Percentiles rank a stretch among this genome's conserved stretches.
Evolutionary conservation across 2,329 filamentous ascomycete species (phyloP).

Genomic region (Stemphylium lycopersici): DNA sequence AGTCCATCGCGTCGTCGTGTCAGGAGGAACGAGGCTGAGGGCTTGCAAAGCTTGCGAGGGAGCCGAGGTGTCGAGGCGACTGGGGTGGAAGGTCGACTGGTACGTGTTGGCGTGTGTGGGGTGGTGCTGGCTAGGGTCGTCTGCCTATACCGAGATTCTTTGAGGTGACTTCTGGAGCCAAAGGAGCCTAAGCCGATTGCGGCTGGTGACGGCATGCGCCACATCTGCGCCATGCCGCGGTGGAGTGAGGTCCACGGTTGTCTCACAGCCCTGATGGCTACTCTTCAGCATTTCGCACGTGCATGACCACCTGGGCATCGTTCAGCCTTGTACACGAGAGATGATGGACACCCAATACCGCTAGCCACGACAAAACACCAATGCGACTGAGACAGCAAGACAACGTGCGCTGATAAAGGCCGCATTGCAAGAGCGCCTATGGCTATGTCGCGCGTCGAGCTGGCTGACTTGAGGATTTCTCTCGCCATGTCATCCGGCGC

Average conservation of each 20-base stretch:
- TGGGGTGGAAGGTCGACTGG: conserved; percentile 17
- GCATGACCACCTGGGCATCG: neutral
- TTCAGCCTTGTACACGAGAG: conserved; percentile 12
- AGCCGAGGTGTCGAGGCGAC: conserved; percentile 26
- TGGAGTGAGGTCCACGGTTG: neutral
- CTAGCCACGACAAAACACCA: neutral
- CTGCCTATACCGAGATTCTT: conserved; percentile 25
- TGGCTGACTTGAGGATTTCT: neutral
- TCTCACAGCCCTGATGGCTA: neutral
- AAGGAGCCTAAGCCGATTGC: conserved; percentile 13
- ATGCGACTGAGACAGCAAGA: neutral
- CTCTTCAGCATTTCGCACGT: neutral
- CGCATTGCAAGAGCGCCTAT: conserved; percentile 7
- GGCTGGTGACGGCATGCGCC: conserved; percentile 15
- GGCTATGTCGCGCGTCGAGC: conserved; percentile 11
- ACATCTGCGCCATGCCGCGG: conserved; percentile 19
- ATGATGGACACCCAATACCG: neutral
- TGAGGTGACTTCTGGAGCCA: conserved; percentile 22
- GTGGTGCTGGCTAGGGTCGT: conserved; percentile 18
- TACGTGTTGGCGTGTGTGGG: conserved; percentile 29
- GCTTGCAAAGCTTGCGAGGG: conserved; percentile 5
- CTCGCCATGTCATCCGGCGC: neutral
- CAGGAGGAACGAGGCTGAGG: conserved; percentile 18
- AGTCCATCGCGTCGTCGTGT: conserved; percentile 53
- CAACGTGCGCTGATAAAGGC: conserved; percentile 2